phyloP scores from a whole-genome alignment of 2,329 filamentous ascomycete genomes.

The Claviceps sp. region DNA sequence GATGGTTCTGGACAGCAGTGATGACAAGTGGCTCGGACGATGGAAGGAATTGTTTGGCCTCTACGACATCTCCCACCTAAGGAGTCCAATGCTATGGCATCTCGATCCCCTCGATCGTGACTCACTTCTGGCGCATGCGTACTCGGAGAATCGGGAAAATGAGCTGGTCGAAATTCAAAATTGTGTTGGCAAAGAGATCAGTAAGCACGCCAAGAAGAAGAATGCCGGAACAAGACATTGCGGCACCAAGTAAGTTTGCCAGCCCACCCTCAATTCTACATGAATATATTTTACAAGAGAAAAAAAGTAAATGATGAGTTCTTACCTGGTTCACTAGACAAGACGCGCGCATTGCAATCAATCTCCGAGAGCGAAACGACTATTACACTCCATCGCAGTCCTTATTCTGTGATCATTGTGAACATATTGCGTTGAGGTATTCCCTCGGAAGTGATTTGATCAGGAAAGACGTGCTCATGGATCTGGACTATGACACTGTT shows the following conservation, averaged over 20 bases:
- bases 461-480: conserved; percentile 42
- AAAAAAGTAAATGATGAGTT: neutral
- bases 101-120: conserved; percentile 64
- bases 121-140: conserved; percentile 55
- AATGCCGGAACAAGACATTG: conserved; percentile 19
- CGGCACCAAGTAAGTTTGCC: conserved; percentile 29
- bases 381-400: conserved; percentile 52
- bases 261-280: neutral
- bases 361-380: conserved; percentile 54
- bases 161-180: conserved; percentile 59
- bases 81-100: conserved; percentile 76
- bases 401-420: conserved; percentile 50
- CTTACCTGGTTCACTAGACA: conserved; percentile 18
- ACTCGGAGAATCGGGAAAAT: conserved; percentile 42
- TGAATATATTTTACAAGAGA: neutral
- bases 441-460: conserved; percentile 34
- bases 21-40: conserved; percentile 50
- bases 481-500: conserved; percentile 46
- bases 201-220: conserved; percentile 67
- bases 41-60: conserved; percentile 59
- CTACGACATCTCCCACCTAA: conserved; percentile 56
- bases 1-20: conserved; percentile 54
- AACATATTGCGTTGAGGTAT: conserved; percentile 43
- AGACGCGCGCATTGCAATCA: conserved; percentile 38
- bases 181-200: conserved; percentile 67